These are phyloP conservation scores for Glomus cerebriforme DNA, from an alignment of 192 early-diverging fungal species.

Conservation along the genomic window DNA sequence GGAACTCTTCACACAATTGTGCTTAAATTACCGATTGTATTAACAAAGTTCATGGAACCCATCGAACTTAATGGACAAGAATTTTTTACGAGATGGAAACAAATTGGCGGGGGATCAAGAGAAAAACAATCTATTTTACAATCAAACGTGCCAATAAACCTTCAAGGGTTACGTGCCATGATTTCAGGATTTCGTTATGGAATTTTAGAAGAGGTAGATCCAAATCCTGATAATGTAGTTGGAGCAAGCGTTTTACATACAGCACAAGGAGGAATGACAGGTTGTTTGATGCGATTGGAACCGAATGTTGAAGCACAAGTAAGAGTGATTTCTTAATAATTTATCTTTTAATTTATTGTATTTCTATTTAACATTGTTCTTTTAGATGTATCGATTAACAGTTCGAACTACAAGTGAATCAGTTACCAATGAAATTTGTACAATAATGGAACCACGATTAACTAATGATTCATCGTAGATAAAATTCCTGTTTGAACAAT, in stretches of 20 bases:
- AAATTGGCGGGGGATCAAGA: constrained; percentile 86
- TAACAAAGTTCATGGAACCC: constrained; percentile 88
- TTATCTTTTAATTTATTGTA: constrained; percentile 12
- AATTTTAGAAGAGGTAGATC: constrained; percentile 81
- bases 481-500: not conserved
- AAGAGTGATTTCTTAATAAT: constrained; percentile 12
- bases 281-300: constrained; percentile 89
- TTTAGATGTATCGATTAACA: constrained; percentile 85
- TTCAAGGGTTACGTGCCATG: constrained; percentile 54
- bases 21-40: constrained; percentile 76
- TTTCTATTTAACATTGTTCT: not conserved
- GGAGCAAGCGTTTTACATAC: constrained; percentile 86
- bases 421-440: constrained; percentile 58
- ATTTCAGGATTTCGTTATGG: constrained; percentile 74
- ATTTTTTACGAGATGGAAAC: constrained; percentile 93
- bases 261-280: constrained; percentile 77
- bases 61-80: constrained; percentile 72
- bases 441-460: constrained; percentile 2
- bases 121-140: constrained; percentile 80
- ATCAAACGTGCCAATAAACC: constrained; percentile 50
- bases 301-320: constrained; percentile 81
- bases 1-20: constrained; percentile 59
- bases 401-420: constrained; percentile 84
- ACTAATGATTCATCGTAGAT: not conserved
- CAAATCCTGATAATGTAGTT: constrained; percentile 87